Evolutionary conservation across 768 basidiomycete species (phyloP).

Genomic region (Tulasnella sp.): DNA sequence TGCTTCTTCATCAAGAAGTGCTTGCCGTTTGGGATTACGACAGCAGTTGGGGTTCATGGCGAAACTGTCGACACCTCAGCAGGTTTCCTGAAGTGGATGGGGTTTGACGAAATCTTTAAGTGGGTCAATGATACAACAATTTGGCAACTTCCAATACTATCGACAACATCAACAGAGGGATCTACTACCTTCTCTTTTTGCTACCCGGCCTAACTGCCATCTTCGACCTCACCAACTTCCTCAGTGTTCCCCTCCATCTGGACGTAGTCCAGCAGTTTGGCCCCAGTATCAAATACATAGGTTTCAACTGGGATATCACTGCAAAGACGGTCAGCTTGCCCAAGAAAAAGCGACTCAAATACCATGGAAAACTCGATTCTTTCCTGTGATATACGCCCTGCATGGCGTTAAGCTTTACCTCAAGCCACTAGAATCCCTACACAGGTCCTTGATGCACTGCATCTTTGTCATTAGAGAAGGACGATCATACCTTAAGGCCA

Average conservation of each 20-base stretch:
- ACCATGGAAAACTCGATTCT: background rate
- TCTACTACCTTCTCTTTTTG: background rate
- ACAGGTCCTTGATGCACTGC: background rate
- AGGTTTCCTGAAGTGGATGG: slow-evolving; percentile 15
- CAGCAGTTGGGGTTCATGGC: slow-evolving; percentile 26
- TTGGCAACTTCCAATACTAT: background rate
- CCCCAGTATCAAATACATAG: background rate
- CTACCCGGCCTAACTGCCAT: background rate
- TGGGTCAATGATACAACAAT: slow-evolving; percentile 32
- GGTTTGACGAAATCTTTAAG: slow-evolving; percentile 19
- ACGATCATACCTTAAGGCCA: background rate
- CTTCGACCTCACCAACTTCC: background rate
- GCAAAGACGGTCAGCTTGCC: background rate
- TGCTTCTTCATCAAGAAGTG: slow-evolving; percentile 26
- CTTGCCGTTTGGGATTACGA: slow-evolving; percentile 25
- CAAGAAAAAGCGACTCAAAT: background rate
- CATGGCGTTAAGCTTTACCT: background rate
- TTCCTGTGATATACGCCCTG: background rate
- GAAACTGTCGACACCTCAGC: slow-evolving; percentile 22
- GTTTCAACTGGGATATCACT: background rate
- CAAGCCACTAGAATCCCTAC: background rate
- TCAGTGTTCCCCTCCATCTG: background rate
- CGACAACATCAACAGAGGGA: background rate
- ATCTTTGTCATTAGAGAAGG: background rate
- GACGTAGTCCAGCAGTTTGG: background rate